A percentile compares a stretch with the other conserved stretches of the same genome.
These are phyloP conservation scores for Phellinidium pouzarii DNA, from an alignment of 1,284 basidiomycete species.

Conservation along the genomic window DNA sequence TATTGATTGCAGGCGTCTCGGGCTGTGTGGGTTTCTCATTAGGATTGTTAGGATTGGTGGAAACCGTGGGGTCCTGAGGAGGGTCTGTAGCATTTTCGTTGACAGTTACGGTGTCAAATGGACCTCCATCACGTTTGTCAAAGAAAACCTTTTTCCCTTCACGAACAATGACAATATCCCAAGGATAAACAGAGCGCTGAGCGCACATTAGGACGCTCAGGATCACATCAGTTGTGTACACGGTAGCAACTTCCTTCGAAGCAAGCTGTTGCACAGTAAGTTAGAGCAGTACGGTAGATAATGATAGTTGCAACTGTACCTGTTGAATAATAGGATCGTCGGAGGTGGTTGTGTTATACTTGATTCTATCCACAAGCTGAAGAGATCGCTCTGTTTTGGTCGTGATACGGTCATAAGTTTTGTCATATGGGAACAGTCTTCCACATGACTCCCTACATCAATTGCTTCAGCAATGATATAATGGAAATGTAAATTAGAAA, in stretches of 20 bases:
- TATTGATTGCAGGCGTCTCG: constrained; percentile 81
- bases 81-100: constrained; percentile 98
- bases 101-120: constrained; percentile 96
- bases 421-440: constrained; percentile 90
- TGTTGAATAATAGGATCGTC: constrained; percentile 95
- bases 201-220: constrained; percentile 96
- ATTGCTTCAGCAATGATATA: constrained; percentile 9
- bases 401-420: constrained; percentile 91
- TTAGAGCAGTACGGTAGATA: constrained; percentile 13
- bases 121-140: constrained; percentile 97
- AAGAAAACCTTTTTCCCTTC: constrained; percentile 94
- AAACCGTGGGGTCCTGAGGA: constrained; percentile 71
- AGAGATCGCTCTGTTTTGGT: constrained; percentile 90
- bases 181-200: constrained; percentile 92
- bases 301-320: constrained; percentile 34
- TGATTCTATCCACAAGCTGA: constrained; percentile 89
- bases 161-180: constrained; percentile 95
- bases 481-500: constrained; percentile 18
- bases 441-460: constrained; percentile 74
- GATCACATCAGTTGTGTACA: constrained; percentile 96
- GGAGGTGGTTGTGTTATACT: constrained; percentile 96
- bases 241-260: constrained; percentile 69
- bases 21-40: constrained; percentile 54
- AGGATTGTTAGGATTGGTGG: constrained; percentile 72
- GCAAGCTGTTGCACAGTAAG: constrained; percentile 49